A percentile compares a stretch with the other conserved stretches of the same genome.
phyloP scores from a whole-genome alignment of 202 grass and related monocot genomes.

The Alloteropsis angusta region DNA sequence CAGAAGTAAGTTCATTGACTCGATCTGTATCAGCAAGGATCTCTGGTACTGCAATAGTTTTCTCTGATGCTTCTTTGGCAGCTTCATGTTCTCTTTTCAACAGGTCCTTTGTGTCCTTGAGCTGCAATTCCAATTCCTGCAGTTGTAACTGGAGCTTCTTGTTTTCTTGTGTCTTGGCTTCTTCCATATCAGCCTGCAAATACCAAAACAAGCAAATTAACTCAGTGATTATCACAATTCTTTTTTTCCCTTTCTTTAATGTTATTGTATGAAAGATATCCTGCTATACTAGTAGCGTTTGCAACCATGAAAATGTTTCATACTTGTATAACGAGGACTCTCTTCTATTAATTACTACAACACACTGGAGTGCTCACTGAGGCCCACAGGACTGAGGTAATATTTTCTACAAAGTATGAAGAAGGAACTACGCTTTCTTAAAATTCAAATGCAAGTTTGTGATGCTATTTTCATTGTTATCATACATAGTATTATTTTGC shows the following conservation, averaged over 20 bases:
- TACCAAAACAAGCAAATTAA: constrained; percentile 10
- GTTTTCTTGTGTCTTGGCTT: constrained; percentile 75
- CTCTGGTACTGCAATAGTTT: constrained; percentile 45
- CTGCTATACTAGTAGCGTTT: constrained; percentile 1
- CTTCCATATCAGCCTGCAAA: constrained; percentile 74
- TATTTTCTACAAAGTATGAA: not conserved
- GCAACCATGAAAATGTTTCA: not conserved
- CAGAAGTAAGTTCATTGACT: constrained; percentile 56
- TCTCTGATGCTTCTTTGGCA: constrained; percentile 48
- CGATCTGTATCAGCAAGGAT: constrained; percentile 53
- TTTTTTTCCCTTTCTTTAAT: not conserved
- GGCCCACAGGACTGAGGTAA: not conserved
- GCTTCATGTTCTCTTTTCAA: constrained; percentile 50
- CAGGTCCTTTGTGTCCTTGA: constrained; percentile 54
- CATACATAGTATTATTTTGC: not conserved
- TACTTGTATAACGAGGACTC: not conserved
- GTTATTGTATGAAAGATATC: not conserved
- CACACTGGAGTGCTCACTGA: not conserved
- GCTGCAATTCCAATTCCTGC: constrained; percentile 55
- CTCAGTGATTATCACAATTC: not conserved
- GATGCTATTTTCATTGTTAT: not conserved
- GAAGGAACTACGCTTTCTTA: not conserved
- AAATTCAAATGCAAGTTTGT: not conserved
- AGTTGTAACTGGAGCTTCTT: constrained; percentile 54
- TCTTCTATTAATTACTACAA: not conserved